Evolutionary conservation across 2,329 filamentous ascomycete species (phyloP), one percentile per base, ranked within the genome.

Genomic region (Colletotrichum salicis): DNA sequence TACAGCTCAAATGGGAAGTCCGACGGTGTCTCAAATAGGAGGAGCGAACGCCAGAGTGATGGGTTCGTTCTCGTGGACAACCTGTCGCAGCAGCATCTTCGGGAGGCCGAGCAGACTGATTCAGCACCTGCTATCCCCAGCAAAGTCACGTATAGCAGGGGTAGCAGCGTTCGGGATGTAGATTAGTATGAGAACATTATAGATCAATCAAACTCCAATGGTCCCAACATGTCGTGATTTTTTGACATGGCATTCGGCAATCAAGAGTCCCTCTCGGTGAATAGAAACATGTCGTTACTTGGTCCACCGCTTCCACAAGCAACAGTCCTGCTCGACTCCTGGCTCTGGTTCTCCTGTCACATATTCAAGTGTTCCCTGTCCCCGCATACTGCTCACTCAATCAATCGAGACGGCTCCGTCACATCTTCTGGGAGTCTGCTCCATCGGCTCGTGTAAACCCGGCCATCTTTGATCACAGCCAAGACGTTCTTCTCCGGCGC

Each of bases 401-500:
- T 70, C 29, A 72, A 12, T 15, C 8, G 11, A 22, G 51, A 12
- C 24, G 66, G 67, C 19, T 65, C 70, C 24, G 35, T 77, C 65
- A 74, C 67, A 31, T 76, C 74, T 41, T 75, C 75, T 0, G 70
- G 58, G 29, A 79, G n/a, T 12, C 64, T 73, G 27, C 63, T 67
- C 78, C 78, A 79, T 11, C 77, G 74, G 22, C 78, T 79, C n/a
- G 70, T 76, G 52, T 79, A 79, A n/a, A 81, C 82, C 24, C 84
- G 80, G 3, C 88, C 88, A 45, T 88, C 87, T 75, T 90, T 89
- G 59, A 90, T 81, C 1, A 90, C 87, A 2, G 82, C 84, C 55
- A 88, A 74, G 8, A 89, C 73, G 71, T 84, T 80, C 74, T 82
- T 80, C 61, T 88, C 84, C 2, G 84, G 84, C 52, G 80, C 75